Evolutionary conservation across 2,329 filamentous ascomycete species (phyloP).

Genomic region (Calcarisporium arbuscula): DNA sequence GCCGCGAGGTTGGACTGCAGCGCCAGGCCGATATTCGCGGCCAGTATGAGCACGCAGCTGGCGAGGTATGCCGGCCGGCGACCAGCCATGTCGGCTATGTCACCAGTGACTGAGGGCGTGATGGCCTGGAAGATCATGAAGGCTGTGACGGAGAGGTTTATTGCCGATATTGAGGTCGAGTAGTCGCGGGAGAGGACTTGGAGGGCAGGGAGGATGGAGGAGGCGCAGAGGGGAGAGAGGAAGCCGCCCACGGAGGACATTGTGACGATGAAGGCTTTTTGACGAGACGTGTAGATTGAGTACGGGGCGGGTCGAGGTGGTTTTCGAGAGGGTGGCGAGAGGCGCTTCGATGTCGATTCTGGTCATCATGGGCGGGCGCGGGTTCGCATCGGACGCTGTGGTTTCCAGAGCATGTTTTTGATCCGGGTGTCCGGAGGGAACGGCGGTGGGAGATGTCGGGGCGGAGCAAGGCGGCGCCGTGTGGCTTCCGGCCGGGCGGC

Average conservation of each 20-base stretch:
- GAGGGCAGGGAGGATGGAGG: slow-evolving; percentile 1
- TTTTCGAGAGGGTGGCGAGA: no score
- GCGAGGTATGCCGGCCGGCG: slow-evolving; percentile 1
- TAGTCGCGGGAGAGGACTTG: neutral
- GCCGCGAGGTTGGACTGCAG: neutral
- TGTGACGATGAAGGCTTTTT: slow-evolving; percentile 7
- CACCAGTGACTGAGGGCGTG: slow-evolving; percentile 2
- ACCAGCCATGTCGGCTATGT: slow-evolving; percentile 3
- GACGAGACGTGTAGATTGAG: slow-evolving; percentile 6
- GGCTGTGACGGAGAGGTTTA: slow-evolving; percentile 2
- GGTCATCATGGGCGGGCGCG: no score
- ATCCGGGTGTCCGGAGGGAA: no score
- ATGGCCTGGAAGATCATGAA: slow-evolving; percentile 4
- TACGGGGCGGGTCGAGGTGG: no score
- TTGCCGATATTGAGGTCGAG: slow-evolving; percentile 1
- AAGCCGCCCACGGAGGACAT: slow-evolving; percentile 7
- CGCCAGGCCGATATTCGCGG: slow-evolving; percentile 3
- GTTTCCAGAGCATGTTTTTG: no score
- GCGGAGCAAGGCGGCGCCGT: no score
- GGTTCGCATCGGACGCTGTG: no score
- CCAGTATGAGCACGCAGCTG: neutral
- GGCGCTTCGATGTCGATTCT: no score
- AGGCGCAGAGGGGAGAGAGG: slow-evolving; percentile 5
- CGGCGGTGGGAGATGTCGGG: no score
- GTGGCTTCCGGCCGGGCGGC: no score